Evolutionary conservation across 2,329 filamentous ascomycete species (phyloP), one percentile per base, ranked within the genome.

Genomic region (Arachnopeziza araneosa): DNA sequence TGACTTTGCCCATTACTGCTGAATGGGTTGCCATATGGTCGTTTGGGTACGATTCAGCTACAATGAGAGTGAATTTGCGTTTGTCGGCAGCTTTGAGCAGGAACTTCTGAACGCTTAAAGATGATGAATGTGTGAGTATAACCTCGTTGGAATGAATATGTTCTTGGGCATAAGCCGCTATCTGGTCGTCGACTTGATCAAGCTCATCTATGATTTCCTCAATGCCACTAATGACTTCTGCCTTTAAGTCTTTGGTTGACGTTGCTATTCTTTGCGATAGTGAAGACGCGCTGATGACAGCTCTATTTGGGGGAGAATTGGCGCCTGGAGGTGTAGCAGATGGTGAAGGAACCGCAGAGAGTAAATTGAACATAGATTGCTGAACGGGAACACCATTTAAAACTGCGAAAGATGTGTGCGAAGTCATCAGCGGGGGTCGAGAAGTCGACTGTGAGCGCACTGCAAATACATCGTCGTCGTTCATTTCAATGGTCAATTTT

Each of bases 201-300:
- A 99, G 87, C 76, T 99, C 95, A 71, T 99, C 95, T 74, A 96
- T 90, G 62, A 99, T 92, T 74, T 99, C 95, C 69, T 91, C 87
- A 69, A 99, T 97, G 50, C 93, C 95, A 68, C 95, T 90, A 66
- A 97, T 87, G 24, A 98, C 89, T 75, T 98, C 95, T 17, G 91
- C 91, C 62, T 92, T 89, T 60, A 98, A 80, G 64, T 96, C 89
- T 62, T 89, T 83, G 2, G 70, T 68, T n/a, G 66, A 65, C 14
- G 59, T 67, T 36, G 63, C 60, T 56, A 71, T 71, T 53, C 64
- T 67, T n/a, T 66, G 65, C 17, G 71, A 62, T 23, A 73, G 58
- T 12, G 66, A 66, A 8, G 65, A 59, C 19, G 68, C 60, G 57
- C 67, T 69, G n/a, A 70, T 24, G 6, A 53, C 53, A 14, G 65